Conservation (phyloP, 192 early-diverging fungal species). For the Coemansia sp. region DNA sequence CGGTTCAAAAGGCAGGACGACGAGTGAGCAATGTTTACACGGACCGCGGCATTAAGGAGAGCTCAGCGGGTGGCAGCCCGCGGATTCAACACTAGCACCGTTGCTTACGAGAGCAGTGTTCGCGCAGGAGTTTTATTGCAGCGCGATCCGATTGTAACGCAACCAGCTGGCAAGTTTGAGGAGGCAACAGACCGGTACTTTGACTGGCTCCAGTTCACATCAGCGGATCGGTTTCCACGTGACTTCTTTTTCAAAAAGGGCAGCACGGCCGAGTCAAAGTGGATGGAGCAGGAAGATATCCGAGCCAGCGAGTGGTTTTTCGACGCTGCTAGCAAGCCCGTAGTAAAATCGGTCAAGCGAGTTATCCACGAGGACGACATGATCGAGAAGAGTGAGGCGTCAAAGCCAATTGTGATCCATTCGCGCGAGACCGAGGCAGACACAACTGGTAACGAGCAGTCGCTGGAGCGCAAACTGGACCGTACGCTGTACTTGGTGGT, state of each 20-base stretch:
- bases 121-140: conserved; percentile 46
- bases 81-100: conserved; percentile 28
- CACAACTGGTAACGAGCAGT: conserved; percentile 61
- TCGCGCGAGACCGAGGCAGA: conserved; percentile 67
- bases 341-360: conserved; percentile 22
- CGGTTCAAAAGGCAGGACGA: background rate
- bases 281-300: conserved; percentile 38
- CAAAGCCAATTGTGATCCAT: conserved; percentile 60
- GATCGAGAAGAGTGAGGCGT: background rate
- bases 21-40: conserved; percentile 12
- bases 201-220: conserved; percentile 45
- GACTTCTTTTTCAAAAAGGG: conserved; percentile 55
- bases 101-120: background rate
- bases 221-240: conserved; percentile 50
- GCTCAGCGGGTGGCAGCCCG: conserved; percentile 17
- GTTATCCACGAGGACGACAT: conserved; percentile 8
- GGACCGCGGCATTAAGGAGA: conserved; percentile 10
- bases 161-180: conserved; percentile 36
- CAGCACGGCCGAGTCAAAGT: conserved; percentile 43
- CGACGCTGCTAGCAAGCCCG: conserved; percentile 27
- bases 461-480: conserved; percentile 75
- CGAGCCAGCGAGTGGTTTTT: conserved; percentile 45
- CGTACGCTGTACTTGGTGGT: conserved; percentile 81
- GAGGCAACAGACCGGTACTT: conserved; percentile 43
- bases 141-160: conserved; percentile 51